Percentiles rank a stretch among this genome's conserved stretches.
Conservation (phyloP, 2,329 filamentous ascomycete species). For the Alternaria solani region DNA sequence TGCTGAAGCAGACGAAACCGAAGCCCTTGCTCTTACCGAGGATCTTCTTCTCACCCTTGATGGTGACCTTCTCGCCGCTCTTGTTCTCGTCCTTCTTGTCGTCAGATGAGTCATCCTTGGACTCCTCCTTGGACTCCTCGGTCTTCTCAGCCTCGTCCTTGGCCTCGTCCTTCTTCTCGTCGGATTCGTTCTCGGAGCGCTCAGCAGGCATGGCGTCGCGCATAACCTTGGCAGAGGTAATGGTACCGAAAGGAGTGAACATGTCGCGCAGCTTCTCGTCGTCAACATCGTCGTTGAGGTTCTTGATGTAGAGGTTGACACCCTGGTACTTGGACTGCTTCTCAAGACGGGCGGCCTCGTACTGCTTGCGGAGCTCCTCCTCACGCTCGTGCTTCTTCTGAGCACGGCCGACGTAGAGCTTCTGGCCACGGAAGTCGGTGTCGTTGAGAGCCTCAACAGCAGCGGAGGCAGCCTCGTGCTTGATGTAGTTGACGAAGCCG, state of each 20-base stretch:
- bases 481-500: constrained; percentile 94
- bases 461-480: constrained; percentile 83
- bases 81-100: constrained; percentile 66
- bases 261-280: constrained; percentile 97
- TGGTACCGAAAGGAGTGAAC: constrained; percentile 89
- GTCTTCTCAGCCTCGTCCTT: constrained; percentile 62
- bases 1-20: constrained; percentile 99
- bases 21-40: constrained; percentile 99
- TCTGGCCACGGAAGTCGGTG: constrained; percentile 91
- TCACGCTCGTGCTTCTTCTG: constrained; percentile 99
- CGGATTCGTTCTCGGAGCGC: constrained; percentile 55
- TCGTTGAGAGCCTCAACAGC: constrained; percentile 93
- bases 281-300: constrained; percentile 94
- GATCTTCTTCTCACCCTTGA: constrained; percentile 67
- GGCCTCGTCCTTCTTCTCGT: constrained; percentile 59
- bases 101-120: constrained; percentile 65
- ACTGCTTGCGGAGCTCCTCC: constrained; percentile 98
- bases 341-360: constrained; percentile 95
- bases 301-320: constrained; percentile 99
- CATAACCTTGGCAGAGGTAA: constrained; percentile 99
- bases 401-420: constrained; percentile 95
- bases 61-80: constrained; percentile 62
- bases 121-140: constrained; percentile 60
- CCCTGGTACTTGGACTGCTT: constrained; percentile 99
- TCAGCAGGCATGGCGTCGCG: constrained; percentile 73